Percentiles rank a stretch among this genome's conserved stretches.
phyloP scores from a whole-genome alignment of 176 grass and related monocot species.

The bread wheat (Triticum aestivum) region DNA sequence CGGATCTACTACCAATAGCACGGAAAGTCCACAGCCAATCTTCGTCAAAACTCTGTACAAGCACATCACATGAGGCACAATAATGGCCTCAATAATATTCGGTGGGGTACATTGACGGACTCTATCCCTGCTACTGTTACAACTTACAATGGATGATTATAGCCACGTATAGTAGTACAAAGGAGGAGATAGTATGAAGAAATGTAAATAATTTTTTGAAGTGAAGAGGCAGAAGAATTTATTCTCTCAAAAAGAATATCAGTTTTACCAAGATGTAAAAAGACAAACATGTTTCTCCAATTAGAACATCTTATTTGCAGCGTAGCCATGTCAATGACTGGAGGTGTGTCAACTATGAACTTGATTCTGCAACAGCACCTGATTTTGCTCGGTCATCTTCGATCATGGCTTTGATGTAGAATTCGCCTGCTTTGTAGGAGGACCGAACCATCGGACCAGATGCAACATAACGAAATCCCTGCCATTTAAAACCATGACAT shows the following conservation, averaged over 20 bases:
- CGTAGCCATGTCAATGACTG: constrained; percentile 9
- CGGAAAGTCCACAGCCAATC: background rate
- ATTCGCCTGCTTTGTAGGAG: constrained; percentile 92
- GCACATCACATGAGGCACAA: background rate
- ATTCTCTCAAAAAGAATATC: background rate
- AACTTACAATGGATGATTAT: background rate
- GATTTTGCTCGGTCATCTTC: constrained; percentile 67
- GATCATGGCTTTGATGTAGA: constrained; percentile 96
- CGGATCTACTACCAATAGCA: background rate
- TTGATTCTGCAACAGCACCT: constrained; percentile 6
- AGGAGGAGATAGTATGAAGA: background rate
- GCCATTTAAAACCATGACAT: background rate
- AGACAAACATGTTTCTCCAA: background rate
- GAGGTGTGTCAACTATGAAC: constrained; percentile 12
- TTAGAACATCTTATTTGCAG: constrained; percentile 38
- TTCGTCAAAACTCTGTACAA: constrained; percentile 33
- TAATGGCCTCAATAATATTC: background rate
- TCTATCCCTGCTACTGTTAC: constrained; percentile 3
- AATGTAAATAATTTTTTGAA: background rate
- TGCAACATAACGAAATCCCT: constrained; percentile 92
- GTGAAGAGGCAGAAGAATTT: background rate
- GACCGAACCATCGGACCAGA: constrained; percentile 94
- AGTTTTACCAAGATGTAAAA: background rate
- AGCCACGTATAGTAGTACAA: background rate
- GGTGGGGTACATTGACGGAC: background rate